phyloP scores from a whole-genome alignment of 345 rosid species.

The Rhodamnia argentea region DNA sequence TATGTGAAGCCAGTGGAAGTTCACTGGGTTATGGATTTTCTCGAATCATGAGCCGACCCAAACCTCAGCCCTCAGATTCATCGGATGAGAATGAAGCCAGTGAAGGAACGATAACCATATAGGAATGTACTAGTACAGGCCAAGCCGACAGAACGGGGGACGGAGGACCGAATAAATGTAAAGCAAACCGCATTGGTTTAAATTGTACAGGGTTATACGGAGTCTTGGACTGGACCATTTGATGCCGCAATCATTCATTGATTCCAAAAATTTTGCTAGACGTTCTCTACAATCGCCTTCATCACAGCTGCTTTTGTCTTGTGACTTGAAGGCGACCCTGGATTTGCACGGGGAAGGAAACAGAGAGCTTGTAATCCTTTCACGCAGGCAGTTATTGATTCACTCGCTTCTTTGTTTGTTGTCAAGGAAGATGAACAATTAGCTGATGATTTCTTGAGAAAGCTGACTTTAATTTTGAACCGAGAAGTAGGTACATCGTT shows the following conservation, averaged over 20 bases:
- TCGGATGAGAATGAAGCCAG: constrained; percentile 57
- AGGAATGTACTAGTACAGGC: constrained; percentile 1
- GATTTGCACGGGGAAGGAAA: not conserved
- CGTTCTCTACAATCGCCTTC: not conserved
- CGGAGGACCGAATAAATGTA: not conserved
- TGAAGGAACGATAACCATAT: constrained; percentile 76
- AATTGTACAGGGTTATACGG: not conserved
- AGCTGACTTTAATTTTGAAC: not conserved
- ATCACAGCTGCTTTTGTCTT: not conserved
- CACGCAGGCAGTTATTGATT: not conserved
- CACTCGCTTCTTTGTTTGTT: not conserved
- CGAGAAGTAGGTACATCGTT: not conserved
- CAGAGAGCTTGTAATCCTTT: not conserved
- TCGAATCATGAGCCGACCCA: constrained; percentile 49
- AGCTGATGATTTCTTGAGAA: not conserved
- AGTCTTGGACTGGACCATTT: not conserved
- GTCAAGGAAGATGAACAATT: not conserved
- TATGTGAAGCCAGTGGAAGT: constrained; percentile 78
- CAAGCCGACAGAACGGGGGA: not conserved
- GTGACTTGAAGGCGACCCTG: not conserved
- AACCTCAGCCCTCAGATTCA: constrained; percentile 39
- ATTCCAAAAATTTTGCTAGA: not conserved
- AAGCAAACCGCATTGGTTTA: not conserved
- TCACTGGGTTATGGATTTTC: constrained; percentile 95
- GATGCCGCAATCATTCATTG: not conserved